phyloP scores from a whole-genome alignment of 257 asterid species.

The Nemophila menziesii region DNA sequence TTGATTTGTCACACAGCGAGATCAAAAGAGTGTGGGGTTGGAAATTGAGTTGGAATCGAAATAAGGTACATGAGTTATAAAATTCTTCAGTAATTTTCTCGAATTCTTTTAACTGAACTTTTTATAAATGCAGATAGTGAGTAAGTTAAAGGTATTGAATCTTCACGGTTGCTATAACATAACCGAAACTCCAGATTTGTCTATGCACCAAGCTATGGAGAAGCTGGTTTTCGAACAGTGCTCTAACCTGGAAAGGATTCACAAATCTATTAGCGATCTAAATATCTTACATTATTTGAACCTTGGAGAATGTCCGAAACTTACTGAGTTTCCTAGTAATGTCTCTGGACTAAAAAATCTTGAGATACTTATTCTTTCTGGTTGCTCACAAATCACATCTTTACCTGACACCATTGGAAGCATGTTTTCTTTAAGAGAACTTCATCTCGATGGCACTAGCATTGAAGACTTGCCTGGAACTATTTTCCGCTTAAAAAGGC shows the following conservation, averaged over 20 bases:
- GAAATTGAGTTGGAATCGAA: conserved; percentile 13
- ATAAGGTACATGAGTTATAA: conserved; percentile 18
- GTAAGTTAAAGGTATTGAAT: conserved; percentile 21
- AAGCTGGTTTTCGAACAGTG: conserved; percentile 20
- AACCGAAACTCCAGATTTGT: conserved; percentile 20
- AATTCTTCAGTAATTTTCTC: too few relatives aligned
- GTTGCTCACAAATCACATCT: too few relatives aligned
- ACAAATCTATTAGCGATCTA: conserved; percentile 20
- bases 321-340: conserved; percentile 16
- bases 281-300: conserved; percentile 14
- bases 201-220: conserved; percentile 14
- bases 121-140: conserved; percentile 11
- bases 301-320: conserved; percentile 17
- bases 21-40: conserved; percentile 15
- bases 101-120: too few relatives aligned
- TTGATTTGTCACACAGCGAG: conserved; percentile 24
- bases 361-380: too few relatives aligned
- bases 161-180: conserved; percentile 17
- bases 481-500: too few relatives aligned
- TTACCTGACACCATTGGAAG: conserved; percentile 16
- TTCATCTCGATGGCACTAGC: conserved; percentile 16
- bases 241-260: conserved; percentile 11
- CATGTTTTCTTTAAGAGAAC: conserved; percentile 17
- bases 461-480: conserved; percentile 12
- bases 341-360: conserved; percentile 31